Conservation (phyloP, 306 rosid species). For the Trifolium subterraneum region DNA sequence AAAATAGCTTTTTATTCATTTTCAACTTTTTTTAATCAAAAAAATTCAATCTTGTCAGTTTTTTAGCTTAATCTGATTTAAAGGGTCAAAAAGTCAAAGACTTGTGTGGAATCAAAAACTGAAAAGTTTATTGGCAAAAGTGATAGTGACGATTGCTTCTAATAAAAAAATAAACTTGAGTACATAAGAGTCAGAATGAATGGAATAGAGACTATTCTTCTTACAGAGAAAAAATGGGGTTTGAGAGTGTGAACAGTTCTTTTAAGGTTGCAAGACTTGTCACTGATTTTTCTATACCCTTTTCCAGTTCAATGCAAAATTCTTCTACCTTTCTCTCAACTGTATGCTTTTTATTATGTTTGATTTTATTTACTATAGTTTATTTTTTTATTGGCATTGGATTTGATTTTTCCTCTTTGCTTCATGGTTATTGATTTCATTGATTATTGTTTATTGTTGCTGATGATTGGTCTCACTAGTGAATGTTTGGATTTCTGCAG, state of each 20-base stretch:
- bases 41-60: constrained; percentile 54
- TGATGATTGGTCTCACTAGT: too few relatives aligned
- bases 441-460: constrained; percentile 19
- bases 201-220: constrained; percentile 19
- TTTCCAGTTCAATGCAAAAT: constrained; percentile 48
- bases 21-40: constrained; percentile 44
- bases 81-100: constrained; percentile 50
- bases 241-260: constrained; percentile 25
- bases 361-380: constrained; percentile 26
- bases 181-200: constrained; percentile 36
- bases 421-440: constrained; percentile 13
- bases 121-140: constrained; percentile 41
- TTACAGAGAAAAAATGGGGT: constrained; percentile 16
- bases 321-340: constrained; percentile 46
- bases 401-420: constrained; percentile 30
- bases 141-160: constrained; percentile 47
- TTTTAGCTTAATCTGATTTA: constrained; percentile 53
- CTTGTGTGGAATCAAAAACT: constrained; percentile 32
- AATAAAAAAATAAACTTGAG: constrained; percentile 9
- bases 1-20: constrained; percentile 52
- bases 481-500: constrained; percentile 45
- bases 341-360: constrained; percentile 62
- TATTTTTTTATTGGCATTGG: not conserved
- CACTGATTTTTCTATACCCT: constrained; percentile 47
- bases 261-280: constrained; percentile 46